phyloP scores from a whole-genome alignment of 2,329 filamentous ascomycete species.

The Fonsecaea multimorphosa region DNA sequence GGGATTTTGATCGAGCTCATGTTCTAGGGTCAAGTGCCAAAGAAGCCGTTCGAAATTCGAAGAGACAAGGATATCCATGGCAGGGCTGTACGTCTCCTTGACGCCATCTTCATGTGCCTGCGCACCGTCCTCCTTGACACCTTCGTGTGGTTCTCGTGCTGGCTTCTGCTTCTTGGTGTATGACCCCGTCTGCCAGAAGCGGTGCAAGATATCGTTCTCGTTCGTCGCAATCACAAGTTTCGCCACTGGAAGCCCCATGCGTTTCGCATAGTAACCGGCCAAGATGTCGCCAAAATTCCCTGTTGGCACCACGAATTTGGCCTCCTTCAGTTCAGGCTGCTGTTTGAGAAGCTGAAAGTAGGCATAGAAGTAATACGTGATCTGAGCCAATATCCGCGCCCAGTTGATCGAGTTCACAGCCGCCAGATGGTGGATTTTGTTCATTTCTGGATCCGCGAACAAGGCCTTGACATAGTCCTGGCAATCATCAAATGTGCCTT shows the following conservation, averaged over 20 bases:
- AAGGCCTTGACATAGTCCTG: conserved; percentile 94
- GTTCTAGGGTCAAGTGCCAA: conserved; percentile 87
- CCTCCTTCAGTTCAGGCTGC: conserved; percentile 60
- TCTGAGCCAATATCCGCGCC: conserved; percentile 93
- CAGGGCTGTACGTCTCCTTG: conserved; percentile 89
- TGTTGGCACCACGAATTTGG: conserved; percentile 88
- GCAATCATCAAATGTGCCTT: conserved; percentile 94
- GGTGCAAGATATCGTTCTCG: conserved; percentile 94
- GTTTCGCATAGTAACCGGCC: conserved; percentile 83
- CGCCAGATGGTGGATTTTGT: conserved; percentile 80
- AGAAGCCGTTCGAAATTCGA: conserved; percentile 96
- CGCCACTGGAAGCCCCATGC: conserved; percentile 82
- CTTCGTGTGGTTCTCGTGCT: conserved; percentile 36
- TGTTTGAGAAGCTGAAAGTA: conserved; percentile 80
- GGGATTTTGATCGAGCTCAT: conserved; percentile 49
- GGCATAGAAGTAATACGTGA: conserved; percentile 94
- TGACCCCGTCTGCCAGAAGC: conserved; percentile 85
- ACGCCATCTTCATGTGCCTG: conserved; percentile 73
- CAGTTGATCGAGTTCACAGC: conserved; percentile 98
- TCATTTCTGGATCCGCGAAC: conserved; percentile 84
- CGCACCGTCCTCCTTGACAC: conserved; percentile 58
- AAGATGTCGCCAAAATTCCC: conserved; percentile 98
- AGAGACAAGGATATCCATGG: conserved; percentile 96
- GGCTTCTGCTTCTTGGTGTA: conserved; percentile 81
- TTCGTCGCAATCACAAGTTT: conserved; percentile 94